Conservation (phyloP, 495 filamentous ascomycete species). For the Xylaria sp. region DNA sequence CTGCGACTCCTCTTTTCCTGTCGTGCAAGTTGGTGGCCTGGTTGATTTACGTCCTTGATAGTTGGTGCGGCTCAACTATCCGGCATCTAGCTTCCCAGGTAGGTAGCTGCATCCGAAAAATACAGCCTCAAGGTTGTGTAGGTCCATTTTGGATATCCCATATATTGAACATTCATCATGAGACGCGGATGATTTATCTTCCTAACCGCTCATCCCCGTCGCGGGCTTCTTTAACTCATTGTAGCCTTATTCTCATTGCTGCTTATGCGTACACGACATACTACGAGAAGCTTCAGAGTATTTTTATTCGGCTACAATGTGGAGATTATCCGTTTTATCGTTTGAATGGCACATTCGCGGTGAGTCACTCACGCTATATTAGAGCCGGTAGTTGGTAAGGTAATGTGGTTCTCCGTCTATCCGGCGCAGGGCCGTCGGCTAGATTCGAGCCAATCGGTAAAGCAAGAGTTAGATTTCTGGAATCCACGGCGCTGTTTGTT, state of each 20-base stretch:
- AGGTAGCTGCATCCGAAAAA: slow-evolving; percentile 9
- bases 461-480: background rate
- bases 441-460: slow-evolving; percentile 12
- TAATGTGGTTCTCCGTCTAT: background rate
- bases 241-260: background rate
- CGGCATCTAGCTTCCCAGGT: background rate
- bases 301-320: background rate
- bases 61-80: slow-evolving; percentile 10
- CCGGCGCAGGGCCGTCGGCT: background rate
- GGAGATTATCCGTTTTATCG: background rate
- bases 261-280: no score
- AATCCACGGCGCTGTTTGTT: background rate
- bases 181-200: background rate
- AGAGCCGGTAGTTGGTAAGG: slow-evolving; percentile 5
- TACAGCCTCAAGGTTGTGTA: background rate
- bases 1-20: background rate
- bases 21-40: background rate
- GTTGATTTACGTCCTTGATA: background rate
- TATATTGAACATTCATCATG: background rate
- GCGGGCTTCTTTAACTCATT: background rate
- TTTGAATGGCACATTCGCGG: background rate
- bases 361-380: background rate
- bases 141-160: background rate
- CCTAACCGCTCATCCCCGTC: background rate
- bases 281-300: background rate